Conservation (phyloP, 1,284 basidiomycete genomes). For the Agroathelia rolfsii region DNA sequence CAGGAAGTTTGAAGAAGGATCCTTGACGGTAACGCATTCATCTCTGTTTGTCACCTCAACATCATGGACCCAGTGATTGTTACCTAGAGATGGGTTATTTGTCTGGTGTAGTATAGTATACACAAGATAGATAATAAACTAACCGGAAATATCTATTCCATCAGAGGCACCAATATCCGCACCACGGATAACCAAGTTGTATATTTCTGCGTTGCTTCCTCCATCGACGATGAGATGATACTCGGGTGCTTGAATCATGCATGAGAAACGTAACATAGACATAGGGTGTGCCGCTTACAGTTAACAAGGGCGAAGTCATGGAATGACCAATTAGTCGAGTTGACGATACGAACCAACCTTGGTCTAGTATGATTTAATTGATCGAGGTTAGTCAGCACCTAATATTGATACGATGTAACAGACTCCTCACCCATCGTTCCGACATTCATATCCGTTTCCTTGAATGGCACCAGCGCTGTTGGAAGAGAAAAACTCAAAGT, state of each 20-base stretch:
- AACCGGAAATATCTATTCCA: constrained; percentile 24
- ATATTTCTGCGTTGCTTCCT: constrained; percentile 24
- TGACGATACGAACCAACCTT: constrained; percentile 25
- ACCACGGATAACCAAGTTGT: constrained; percentile 27
- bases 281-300: constrained; percentile 12
- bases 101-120: not conserved
- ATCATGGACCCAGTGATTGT: constrained; percentile 27
- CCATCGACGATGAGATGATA: constrained; percentile 27
- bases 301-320: constrained; percentile 29
- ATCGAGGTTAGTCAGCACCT: not conserved
- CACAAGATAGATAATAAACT: not conserved
- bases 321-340: constrained; percentile 23
- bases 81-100: constrained; percentile 8
- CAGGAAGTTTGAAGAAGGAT: constrained; percentile 22
- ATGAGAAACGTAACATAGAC: no score
- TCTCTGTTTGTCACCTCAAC: constrained; percentile 28
- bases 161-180: constrained; percentile 26
- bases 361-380: constrained; percentile 13
- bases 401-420: not conserved
- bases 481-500: constrained; percentile 27
- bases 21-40: constrained; percentile 28
- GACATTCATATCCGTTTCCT: constrained; percentile 22
- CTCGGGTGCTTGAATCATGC: constrained; percentile 18
- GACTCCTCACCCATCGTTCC: constrained; percentile 21
- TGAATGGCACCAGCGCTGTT: constrained; percentile 26